Conservation (phyloP, 306 rosid genomes). For the Parietaria judaica region DNA sequence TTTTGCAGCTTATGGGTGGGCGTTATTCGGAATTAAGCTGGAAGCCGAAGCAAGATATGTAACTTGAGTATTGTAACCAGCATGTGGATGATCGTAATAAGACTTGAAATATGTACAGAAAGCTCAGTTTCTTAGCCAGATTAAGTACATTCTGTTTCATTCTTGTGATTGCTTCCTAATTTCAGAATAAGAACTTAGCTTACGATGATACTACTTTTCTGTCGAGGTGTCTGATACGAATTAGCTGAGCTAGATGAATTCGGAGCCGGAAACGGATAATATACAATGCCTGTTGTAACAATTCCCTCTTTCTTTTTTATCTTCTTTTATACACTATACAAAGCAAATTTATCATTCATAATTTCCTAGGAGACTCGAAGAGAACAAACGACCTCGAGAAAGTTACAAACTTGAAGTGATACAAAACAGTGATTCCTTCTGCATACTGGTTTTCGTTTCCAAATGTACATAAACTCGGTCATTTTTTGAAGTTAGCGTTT, state of each 20-base stretch:
- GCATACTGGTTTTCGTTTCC: not conserved
- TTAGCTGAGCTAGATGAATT: not conserved
- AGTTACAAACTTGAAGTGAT: not conserved
- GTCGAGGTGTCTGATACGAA: not conserved
- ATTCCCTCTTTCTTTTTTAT: not conserved
- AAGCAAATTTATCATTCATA: constrained; percentile 10
- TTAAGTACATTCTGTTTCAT: constrained; percentile 20
- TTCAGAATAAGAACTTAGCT: not conserved
- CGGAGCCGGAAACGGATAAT: constrained; percentile 7
- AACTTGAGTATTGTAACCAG: constrained; percentile 21
- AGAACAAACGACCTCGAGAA: not conserved
- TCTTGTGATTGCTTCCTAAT: not conserved
- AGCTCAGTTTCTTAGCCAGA: constrained; percentile 31
- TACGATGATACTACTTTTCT: not conserved
- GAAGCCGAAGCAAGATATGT: constrained; percentile 90
- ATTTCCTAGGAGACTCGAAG: constrained; percentile 6
- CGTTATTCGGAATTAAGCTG: constrained; percentile 87
- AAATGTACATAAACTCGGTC: constrained; percentile 10
- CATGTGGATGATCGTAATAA: constrained; percentile 17
- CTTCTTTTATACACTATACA: constrained; percentile 17
- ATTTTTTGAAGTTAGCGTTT: constrained; percentile 10
- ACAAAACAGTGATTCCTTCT: not conserved
- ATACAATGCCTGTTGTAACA: constrained; percentile 14
- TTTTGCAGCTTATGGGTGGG: constrained; percentile 93
- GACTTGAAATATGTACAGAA: constrained; percentile 47